Evolutionary conservation across 176 grass and related monocot species (phyloP), one percentile per base, ranked within the genome.

Genomic region (Aegilops speltoides): DNA sequence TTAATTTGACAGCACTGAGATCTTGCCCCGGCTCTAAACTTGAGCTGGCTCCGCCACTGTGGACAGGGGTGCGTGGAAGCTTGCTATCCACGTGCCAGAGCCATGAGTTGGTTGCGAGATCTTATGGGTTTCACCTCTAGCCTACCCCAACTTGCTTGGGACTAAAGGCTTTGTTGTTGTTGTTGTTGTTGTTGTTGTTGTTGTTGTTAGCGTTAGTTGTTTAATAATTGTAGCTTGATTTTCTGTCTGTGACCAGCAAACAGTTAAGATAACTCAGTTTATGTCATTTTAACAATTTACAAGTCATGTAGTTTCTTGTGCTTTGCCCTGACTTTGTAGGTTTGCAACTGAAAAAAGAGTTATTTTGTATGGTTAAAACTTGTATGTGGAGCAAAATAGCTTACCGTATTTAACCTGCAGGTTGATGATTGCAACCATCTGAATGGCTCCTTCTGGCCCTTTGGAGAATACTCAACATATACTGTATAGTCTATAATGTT

Each of bases 381-480:
- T 38, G 25, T 40, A 3, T 80, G 50, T 54, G 34, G 24, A 56
- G 78, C 54, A 56, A 56, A 68, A 23, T 20, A 16, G 50, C 68
- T 69, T 24, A 54, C 32, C 33, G 12, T 84, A 23, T 41, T 29
- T 74, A 86, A 67, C 41, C 9, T 87, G 87, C 87, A 92, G 91
- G 87, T 25, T 78, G 69, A 81, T 59, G 84, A 57, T 77, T 80
- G 62, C 56, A 69, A 77, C 77, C 38, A 69, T 77, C 36, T 70
- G 43, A 71, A 70, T 81, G 76, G 78, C 20, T 80, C 78, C 64
- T 88, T 71, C 32, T 86, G 73, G 84, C 63, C 78, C 68, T 92
- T 84, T 26, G 68, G 69, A 62, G 54, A 70, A 12, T 84, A 84
- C 54, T 83, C 31, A 46, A 75, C 81, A 37, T 69, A 61, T 67